These are phyloP conservation scores for Rhizopus sp. DNA, from an alignment of 371 early-diverging fungal genomes.

Conservation along the genomic window DNA sequence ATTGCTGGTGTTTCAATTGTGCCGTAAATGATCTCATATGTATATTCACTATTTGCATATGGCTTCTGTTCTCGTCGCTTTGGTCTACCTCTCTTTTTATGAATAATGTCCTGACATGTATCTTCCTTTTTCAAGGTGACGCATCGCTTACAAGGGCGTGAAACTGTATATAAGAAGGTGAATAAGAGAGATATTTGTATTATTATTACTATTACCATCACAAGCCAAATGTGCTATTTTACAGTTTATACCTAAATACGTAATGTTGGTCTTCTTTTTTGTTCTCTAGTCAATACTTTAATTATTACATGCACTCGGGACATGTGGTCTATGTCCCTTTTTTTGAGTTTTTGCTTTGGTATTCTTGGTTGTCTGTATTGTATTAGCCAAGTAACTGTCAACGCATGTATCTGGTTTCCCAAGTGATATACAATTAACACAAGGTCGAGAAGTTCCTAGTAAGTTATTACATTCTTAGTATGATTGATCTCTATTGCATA, in stretches of 20 bases:
- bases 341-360: conserved; percentile 19
- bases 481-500: not conserved
- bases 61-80: conserved; percentile 60
- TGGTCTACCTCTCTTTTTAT: conserved; percentile 82
- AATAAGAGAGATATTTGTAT: not conserved
- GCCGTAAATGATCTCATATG: conserved; percentile 31
- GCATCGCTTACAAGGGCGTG: conserved; percentile 78
- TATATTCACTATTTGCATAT: conserved; percentile 20
- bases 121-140: conserved; percentile 70
- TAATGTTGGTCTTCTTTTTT: not conserved
- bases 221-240: conserved; percentile 54
- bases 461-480: too few species aligned
- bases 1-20: conserved; percentile 5
- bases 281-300: not conserved
- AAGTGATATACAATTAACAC: conserved; percentile 9
- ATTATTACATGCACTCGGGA: conserved; percentile 36
- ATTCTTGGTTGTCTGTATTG: not conserved
- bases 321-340: conserved; percentile 32
- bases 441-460: conserved; percentile 1
- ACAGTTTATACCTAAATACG: conserved; percentile 38
- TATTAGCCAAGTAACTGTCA: not conserved
- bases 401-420: conserved; percentile 11
- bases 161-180: conserved; percentile 37
- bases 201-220: conserved; percentile 38
- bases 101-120: conserved; percentile 78